Conservation (phyloP, 768 basidiomycete genomes). For the Podaxis sp. region DNA sequence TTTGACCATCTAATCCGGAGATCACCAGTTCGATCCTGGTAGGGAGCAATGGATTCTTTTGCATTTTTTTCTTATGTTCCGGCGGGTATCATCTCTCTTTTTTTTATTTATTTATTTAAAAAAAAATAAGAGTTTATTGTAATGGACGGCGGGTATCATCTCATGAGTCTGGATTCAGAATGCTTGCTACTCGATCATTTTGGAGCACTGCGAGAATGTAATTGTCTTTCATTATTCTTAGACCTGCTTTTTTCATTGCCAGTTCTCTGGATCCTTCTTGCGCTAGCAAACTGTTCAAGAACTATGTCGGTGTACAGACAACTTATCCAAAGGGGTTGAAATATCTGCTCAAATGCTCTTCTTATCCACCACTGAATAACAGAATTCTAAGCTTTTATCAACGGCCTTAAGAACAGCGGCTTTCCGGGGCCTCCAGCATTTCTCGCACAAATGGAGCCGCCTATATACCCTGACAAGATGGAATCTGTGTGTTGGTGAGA, state of each 20-base stretch:
- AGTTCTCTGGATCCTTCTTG: too few relatives aligned
- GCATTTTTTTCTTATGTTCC: background rate
- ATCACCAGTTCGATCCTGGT: conserved; percentile 13
- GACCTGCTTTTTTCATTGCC: too few relatives aligned
- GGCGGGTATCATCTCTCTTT: background rate
- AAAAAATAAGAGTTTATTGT: too few relatives aligned
- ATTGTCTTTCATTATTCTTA: too few relatives aligned
- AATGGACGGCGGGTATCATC: background rate
- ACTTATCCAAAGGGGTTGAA: background rate
- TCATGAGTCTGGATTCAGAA: too few relatives aligned
- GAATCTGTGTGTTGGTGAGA: conserved; percentile 9
- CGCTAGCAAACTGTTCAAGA: too few relatives aligned
- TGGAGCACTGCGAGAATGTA: too few relatives aligned
- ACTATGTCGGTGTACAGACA: too few relatives aligned
- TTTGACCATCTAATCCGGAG: conserved; percentile 8
- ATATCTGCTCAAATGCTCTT: background rate
- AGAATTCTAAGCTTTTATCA: background rate
- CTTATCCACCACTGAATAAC: background rate
- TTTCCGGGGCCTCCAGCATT: background rate
- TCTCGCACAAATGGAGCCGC: background rate
- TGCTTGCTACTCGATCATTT: too few relatives aligned
- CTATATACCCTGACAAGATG: background rate
- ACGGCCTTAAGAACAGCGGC: background rate
- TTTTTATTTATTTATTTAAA: too few relatives aligned
- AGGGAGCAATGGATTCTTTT: conserved; percentile 1